Conservation (phyloP, 2,329 filamentous ascomycete species). For the Aspergillus sojae region DNA sequence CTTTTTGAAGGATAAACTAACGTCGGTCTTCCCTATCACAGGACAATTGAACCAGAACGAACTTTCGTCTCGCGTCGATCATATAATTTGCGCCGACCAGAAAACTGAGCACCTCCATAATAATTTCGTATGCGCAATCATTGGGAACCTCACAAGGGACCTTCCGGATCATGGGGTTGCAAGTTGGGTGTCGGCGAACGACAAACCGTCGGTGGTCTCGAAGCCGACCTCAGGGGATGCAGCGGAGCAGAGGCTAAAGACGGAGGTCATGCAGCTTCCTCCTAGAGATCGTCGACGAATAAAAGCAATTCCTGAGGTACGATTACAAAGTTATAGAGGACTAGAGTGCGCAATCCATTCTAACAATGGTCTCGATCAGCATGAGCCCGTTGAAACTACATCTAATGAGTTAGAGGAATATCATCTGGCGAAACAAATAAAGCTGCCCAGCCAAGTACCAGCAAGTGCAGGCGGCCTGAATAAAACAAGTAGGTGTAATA, state of each 20-base stretch:
- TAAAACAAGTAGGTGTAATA: constrained; percentile 67
- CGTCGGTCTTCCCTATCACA: constrained; percentile 31
- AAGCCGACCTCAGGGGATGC: constrained; percentile 61
- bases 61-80: constrained; percentile 58
- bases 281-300: constrained; percentile 62
- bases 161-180: constrained; percentile 64
- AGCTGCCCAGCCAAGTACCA: constrained; percentile 63
- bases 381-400: constrained; percentile 35
- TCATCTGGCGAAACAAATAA: constrained; percentile 50
- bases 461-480: constrained; percentile 73
- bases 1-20: constrained; percentile 16
- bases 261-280: constrained; percentile 65
- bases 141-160: constrained; percentile 62
- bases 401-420: constrained; percentile 46
- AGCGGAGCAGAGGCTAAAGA: constrained; percentile 64
- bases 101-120: constrained; percentile 64
- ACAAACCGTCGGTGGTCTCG: constrained; percentile 52
- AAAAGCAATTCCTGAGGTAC: constrained; percentile 56
- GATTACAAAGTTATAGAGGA: constrained; percentile 11
- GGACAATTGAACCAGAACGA: constrained; percentile 64
- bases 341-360: not conserved
- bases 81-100: constrained; percentile 56
- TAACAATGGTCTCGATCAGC: constrained; percentile 28
- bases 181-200: constrained; percentile 65
- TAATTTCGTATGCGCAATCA: constrained; percentile 61